These are phyloP conservation scores for Pseudozyma pruni DNA, from an alignment of 1,284 basidiomycete species.

Conservation along the genomic window DNA sequence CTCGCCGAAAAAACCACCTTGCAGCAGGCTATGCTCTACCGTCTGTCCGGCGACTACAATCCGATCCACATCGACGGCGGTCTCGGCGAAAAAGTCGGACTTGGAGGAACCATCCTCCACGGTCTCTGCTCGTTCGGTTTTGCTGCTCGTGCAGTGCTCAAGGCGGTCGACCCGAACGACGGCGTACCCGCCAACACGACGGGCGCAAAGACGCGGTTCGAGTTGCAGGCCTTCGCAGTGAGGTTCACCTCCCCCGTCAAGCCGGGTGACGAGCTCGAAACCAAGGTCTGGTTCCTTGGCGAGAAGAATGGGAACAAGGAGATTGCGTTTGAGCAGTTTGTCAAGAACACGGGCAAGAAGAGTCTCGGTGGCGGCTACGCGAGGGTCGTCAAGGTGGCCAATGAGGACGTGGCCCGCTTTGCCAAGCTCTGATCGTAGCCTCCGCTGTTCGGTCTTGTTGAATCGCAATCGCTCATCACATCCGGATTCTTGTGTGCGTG, in stretches of 20 bases:
- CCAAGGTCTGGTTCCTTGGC: constrained; percentile 56
- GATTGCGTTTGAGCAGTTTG: constrained; percentile 57
- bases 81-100: constrained; percentile 53
- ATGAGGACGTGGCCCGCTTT: constrained; percentile 23
- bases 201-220: constrained; percentile 8
- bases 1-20: constrained; percentile 43
- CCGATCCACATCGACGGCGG: constrained; percentile 60
- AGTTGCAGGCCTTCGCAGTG: constrained; percentile 45
- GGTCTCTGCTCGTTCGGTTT: constrained; percentile 61
- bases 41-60: constrained; percentile 59
- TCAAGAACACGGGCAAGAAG: constrained; percentile 55
- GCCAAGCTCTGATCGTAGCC: constrained; percentile 28
- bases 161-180: constrained; percentile 42
- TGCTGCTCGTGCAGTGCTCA: constrained; percentile 58
- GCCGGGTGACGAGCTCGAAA: constrained; percentile 57
- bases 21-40: constrained; percentile 59
- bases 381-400: constrained; percentile 31
- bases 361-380: constrained; percentile 56
- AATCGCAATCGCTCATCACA: neutral
- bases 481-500: neutral
- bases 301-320: constrained; percentile 43
- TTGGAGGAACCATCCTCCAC: constrained; percentile 60
- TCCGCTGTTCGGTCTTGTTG: too few relatives aligned
- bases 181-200: constrained; percentile 41
- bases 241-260: constrained; percentile 62